Evolutionary conservation across 805 yeast species (phyloP), one percentile per base, ranked within the genome.

Genomic region (Metschnikowia amazonensis): DNA sequence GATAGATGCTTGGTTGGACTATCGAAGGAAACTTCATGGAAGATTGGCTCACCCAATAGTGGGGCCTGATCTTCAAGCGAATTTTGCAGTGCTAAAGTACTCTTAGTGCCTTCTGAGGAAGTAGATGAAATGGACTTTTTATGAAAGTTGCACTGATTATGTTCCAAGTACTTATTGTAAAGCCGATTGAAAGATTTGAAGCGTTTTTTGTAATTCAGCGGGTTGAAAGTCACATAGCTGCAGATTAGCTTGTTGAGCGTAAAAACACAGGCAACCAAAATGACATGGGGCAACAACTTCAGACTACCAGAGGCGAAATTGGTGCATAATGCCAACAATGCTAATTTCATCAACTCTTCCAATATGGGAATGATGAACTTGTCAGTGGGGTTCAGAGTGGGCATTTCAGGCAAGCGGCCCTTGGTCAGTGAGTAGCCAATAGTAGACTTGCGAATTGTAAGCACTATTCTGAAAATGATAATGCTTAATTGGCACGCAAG

Each of bases 231-330:
- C 37, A 36, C 32, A 20, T 49, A 23, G 18, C 13, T 37, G 35
- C 46, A 35, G 16, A 46, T 24, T 25, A 42, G 48, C 47, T 45
- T 47, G 36, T 50, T 51, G 27, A 28, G 21, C 1, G 53, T 54
- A 24, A 38, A 50, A 3, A 45, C 34, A 1, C 29, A 24, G 11
- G 50, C 45, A n/a, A 42, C 44, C 4, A 43, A 13, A 21, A 47
- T 36, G 17, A 41, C 38, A 27, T 47, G 47, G 31, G 50, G 42
- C 17, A 30, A 28, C 23, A 24, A 11, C 3, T 31, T 31, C 13
- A 9, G 23, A 13, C 21, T 33, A 9, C 18, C 21, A 10, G 44
- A 44, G 8, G 39, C 31, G 21, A 16, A 41, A 29, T 18, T 13
- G 13, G 40, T 37, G 16, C 38, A 45, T 14, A 41, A 21, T 9